phyloP scores from a whole-genome alignment of 352 stramenopile genomes.

The Pythium dissimile region DNA sequence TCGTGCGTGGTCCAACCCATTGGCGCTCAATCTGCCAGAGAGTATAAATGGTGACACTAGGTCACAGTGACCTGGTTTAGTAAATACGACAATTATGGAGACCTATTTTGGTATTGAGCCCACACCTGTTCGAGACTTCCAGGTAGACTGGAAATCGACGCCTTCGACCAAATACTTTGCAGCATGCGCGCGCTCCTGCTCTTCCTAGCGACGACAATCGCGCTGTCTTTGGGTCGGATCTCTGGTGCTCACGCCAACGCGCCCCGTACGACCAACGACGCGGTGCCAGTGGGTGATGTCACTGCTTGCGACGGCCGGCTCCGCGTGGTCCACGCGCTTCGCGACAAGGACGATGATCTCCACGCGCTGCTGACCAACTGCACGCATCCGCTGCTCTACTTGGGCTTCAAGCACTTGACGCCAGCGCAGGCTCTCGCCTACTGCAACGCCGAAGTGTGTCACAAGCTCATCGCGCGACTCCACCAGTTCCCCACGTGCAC shows the following conservation, averaged over 20 bases:
- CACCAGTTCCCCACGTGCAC: slow-evolving; percentile 33
- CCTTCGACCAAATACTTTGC: too few species aligned
- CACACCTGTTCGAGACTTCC: too few species aligned
- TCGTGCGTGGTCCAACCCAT: too few species aligned
- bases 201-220: not conserved
- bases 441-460: slow-evolving; percentile 36
- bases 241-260: not conserved
- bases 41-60: too few species aligned
- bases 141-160: too few species aligned
- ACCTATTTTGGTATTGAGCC: too few species aligned
- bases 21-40: too few species aligned
- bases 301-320: not conserved
- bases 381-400: slow-evolving; percentile 32
- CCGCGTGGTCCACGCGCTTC: not conserved
- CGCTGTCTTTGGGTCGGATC: not conserved
- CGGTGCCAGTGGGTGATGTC: not conserved
- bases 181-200: not conserved
- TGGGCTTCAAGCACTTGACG: slow-evolving; percentile 30
- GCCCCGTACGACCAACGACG: not conserved
- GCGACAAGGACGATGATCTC: slow-evolving; percentile 5
- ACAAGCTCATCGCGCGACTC: slow-evolving; percentile 24
- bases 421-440: slow-evolving; percentile 31
- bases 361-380: slow-evolving; percentile 21
- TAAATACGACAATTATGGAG: too few species aligned
- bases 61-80: too few species aligned